These are phyloP conservation scores for Dillenia turbinata DNA, from an alignment of 164 flowering plant species.

Conservation along the genomic window DNA sequence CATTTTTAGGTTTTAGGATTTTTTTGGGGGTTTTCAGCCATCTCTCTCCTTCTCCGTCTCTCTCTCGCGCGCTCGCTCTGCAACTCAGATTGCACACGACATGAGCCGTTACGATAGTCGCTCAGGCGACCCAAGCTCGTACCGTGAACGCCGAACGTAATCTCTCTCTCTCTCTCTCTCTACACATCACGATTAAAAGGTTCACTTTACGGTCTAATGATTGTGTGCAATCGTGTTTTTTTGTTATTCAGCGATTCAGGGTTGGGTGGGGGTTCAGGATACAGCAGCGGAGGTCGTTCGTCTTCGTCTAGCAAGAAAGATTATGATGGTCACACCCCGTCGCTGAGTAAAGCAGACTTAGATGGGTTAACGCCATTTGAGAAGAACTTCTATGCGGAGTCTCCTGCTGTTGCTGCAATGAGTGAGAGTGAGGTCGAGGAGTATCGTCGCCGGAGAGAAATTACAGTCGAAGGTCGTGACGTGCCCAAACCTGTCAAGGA, in stretches of 20 bases:
- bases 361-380: slow-evolving; percentile 87
- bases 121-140: slow-evolving; percentile 78
- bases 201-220: not conserved
- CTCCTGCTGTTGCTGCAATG: slow-evolving; percentile 73
- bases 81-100: not conserved
- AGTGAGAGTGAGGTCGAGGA: slow-evolving; percentile 80
- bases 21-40: no score
- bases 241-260: slow-evolving; percentile 54
- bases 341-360: slow-evolving; percentile 60
- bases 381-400: slow-evolving; percentile 92
- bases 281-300: slow-evolving; percentile 30
- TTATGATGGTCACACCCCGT: slow-evolving; percentile 27
- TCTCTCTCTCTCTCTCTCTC: slow-evolving; percentile 1
- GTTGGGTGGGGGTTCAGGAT: slow-evolving; percentile 39
- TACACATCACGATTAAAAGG: not conserved
- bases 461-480: slow-evolving; percentile 90
- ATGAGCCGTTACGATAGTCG: slow-evolving; percentile 97
- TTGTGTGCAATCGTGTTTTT: slow-evolving; percentile 1
- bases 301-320: slow-evolving; percentile 46
- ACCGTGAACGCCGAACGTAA: slow-evolving; percentile 90
- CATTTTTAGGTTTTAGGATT: no score
- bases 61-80: no score
- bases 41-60: no score
- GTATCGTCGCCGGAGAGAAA: slow-evolving; percentile 66
- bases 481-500: slow-evolving; percentile 83